phyloP scores from a whole-genome alignment of 164 flowering plant species.

The Euptelea pleiosperma region DNA sequence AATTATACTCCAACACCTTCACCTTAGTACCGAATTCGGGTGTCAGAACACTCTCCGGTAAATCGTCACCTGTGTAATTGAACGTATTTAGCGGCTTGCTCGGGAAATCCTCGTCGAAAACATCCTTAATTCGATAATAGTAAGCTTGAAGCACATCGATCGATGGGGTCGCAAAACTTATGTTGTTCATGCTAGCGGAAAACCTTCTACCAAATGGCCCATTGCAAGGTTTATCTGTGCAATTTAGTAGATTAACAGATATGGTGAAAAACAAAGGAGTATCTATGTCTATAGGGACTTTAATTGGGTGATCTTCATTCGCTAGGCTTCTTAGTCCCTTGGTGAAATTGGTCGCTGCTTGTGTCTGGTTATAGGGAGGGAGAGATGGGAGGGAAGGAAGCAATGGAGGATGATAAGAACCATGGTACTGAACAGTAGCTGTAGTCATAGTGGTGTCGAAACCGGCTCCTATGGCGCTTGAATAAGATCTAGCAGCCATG shows the following conservation, averaged over 20 bases:
- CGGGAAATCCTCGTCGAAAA: conserved; percentile 12
- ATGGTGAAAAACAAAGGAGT: too few relatives aligned
- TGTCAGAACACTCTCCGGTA: too few relatives aligned
- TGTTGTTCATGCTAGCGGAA: conserved; percentile 21
- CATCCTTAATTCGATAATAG: conserved; percentile 2
- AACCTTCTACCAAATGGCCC: conserved; percentile 16
- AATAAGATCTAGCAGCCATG: conserved; percentile 30
- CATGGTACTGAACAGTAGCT: conserved; percentile 8
- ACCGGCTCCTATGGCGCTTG: not conserved
- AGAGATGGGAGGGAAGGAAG: too few relatives aligned
- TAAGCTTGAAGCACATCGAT: conserved; percentile 17
- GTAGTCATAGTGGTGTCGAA: conserved; percentile 25
- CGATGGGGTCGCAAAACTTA: conserved; percentile 14
- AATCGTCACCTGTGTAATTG: conserved; percentile 19
- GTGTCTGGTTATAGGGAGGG: too few relatives aligned
- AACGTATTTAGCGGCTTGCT: not conserved
- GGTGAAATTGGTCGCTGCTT: too few relatives aligned
- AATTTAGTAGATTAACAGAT: not conserved
- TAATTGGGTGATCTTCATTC: too few relatives aligned
- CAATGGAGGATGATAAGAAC: too few relatives aligned
- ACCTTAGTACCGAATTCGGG: conserved; percentile 15
- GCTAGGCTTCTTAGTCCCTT: too few relatives aligned
- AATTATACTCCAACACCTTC: conserved; percentile 9
- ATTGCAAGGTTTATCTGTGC: not conserved
- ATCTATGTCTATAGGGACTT: too few relatives aligned